These are phyloP conservation scores for Chloranthus sessilifolius DNA, from an alignment of 164 flowering plant species.

Conservation along the genomic window DNA sequence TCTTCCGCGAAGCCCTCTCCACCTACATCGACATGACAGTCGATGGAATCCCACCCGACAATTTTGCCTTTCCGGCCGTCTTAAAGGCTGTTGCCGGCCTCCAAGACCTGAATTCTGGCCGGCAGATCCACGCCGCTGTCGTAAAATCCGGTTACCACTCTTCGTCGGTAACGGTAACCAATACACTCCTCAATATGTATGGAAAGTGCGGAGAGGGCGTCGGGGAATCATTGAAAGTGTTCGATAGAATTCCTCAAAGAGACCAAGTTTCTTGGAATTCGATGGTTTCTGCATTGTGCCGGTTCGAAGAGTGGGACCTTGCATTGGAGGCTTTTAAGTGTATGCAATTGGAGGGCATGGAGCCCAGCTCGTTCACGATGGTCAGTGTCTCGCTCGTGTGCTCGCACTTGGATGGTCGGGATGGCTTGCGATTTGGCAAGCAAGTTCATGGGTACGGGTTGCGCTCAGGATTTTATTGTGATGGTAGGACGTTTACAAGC, in stretches of 20 bases:
- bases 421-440: constrained; percentile 56
- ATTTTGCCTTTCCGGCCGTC: constrained; percentile 65
- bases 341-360: constrained; percentile 1
- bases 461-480: constrained; percentile 24
- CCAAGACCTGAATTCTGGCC: constrained; percentile 42
- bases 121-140: constrained; percentile 55
- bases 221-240: constrained; percentile 44
- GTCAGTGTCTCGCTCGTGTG: constrained; percentile 35
- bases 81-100: constrained; percentile 50
- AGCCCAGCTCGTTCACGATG: constrained; percentile 17
- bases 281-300: constrained; percentile 48
- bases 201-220: constrained; percentile 48
- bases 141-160: constrained; percentile 45
- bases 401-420: constrained; percentile 29
- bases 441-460: constrained; percentile 59
- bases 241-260: constrained; percentile 51
- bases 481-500: constrained; percentile 37
- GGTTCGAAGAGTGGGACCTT: constrained; percentile 51
- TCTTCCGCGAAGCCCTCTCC: constrained; percentile 48
- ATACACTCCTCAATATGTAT: constrained; percentile 59
- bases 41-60: constrained; percentile 46
- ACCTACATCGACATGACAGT: constrained; percentile 47
- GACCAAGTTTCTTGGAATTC: constrained; percentile 86
- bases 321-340: constrained; percentile 34
- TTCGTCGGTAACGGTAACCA: constrained; percentile 47